Conservation (phyloP, 495 filamentous ascomycete species). For the Aspergillus bertholletiae region DNA sequence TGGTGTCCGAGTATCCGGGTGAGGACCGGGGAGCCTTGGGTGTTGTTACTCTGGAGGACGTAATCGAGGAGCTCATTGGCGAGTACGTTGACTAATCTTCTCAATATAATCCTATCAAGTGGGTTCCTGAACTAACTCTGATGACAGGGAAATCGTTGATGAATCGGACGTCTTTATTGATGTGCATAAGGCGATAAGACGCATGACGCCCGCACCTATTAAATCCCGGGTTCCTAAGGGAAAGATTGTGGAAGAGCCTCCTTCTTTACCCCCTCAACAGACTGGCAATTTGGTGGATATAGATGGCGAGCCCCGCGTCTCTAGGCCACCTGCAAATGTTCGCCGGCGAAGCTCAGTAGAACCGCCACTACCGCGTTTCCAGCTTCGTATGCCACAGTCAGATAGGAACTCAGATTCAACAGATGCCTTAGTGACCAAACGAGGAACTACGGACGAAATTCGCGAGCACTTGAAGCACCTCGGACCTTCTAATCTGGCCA, state of each 20-base stretch:
- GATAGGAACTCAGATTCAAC: slow-evolving; percentile 24
- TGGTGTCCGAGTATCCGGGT: slow-evolving; percentile 87
- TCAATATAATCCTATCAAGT: not conserved
- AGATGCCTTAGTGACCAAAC: slow-evolving; percentile 33
- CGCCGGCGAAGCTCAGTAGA: slow-evolving; percentile 47
- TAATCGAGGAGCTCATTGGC: slow-evolving; percentile 97
- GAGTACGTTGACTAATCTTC: slow-evolving; percentile 63
- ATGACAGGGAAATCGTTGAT: slow-evolving; percentile 67
- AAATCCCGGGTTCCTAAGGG: slow-evolving; percentile 58
- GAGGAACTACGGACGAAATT: slow-evolving; percentile 56
- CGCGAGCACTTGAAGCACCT: slow-evolving; percentile 83
- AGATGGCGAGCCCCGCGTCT: slow-evolving; percentile 17
- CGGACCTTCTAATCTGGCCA: slow-evolving; percentile 88
- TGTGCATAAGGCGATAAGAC: slow-evolving; percentile 92
- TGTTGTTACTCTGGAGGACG: slow-evolving; percentile 94
- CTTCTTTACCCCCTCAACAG: slow-evolving; percentile 21
- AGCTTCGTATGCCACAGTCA: slow-evolving; percentile 32
- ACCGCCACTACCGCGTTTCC: slow-evolving; percentile 47
- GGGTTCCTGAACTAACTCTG: not conserved
- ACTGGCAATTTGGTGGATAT: slow-evolving; percentile 39
- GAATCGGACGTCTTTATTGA: slow-evolving; percentile 97
- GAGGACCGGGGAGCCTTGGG: slow-evolving; percentile 86
- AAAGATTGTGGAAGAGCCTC: slow-evolving; percentile 49
- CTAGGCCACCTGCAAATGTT: not conserved
- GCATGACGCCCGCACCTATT: slow-evolving; percentile 61